phyloP scores from a whole-genome alignment of 257 asterid genomes.

The Prunella vulgaris region DNA sequence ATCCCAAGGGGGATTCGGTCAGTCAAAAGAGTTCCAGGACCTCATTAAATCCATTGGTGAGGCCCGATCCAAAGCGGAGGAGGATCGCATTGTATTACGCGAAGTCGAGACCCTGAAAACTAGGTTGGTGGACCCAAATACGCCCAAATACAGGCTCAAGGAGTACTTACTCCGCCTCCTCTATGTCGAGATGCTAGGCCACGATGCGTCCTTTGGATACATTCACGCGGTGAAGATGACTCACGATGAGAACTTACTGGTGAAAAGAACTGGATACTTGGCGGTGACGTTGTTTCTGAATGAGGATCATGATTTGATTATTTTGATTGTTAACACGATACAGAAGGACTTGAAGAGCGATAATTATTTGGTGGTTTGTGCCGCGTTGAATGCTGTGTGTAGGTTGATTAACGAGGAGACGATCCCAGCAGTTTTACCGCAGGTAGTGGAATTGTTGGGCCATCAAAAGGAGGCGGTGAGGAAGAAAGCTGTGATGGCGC shows the following conservation, averaged over 20 bases:
- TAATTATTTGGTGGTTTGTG: slow-evolving; percentile 77
- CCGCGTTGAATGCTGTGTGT: slow-evolving; percentile 88
- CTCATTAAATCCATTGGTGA: slow-evolving; percentile 94
- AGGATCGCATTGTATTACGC: slow-evolving; percentile 81
- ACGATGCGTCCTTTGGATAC: slow-evolving; percentile 93
- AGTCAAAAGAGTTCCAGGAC: slow-evolving; percentile 90
- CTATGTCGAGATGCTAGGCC: slow-evolving; percentile 94
- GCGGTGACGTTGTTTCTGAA: slow-evolving; percentile 85
- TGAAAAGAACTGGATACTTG: slow-evolving; percentile 84
- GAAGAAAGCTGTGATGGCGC: slow-evolving; percentile 97
- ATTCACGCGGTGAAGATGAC: slow-evolving; percentile 99
- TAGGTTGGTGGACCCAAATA: slow-evolving; percentile 65
- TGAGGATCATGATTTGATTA: slow-evolving; percentile 95
- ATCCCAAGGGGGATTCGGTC: slow-evolving; percentile 89
- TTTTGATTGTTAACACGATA: slow-evolving; percentile 87
- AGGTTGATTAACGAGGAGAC: slow-evolving; percentile 96
- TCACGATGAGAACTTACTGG: slow-evolving; percentile 70
- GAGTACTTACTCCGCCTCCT: slow-evolving; percentile 80
- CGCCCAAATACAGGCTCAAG: slow-evolving; percentile 81
- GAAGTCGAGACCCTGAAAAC: slow-evolving; percentile 85
- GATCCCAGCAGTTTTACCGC: slow-evolving; percentile 90
- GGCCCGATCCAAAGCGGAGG: slow-evolving; percentile 96
- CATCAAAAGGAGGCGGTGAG: slow-evolving; percentile 93
- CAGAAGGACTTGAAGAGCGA: slow-evolving; percentile 98
- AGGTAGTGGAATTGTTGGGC: slow-evolving; percentile 76